These are phyloP conservation scores for Cladophialophora immunda DNA, from an alignment of 2,329 filamentous ascomycete genomes.

Conservation along the genomic window DNA sequence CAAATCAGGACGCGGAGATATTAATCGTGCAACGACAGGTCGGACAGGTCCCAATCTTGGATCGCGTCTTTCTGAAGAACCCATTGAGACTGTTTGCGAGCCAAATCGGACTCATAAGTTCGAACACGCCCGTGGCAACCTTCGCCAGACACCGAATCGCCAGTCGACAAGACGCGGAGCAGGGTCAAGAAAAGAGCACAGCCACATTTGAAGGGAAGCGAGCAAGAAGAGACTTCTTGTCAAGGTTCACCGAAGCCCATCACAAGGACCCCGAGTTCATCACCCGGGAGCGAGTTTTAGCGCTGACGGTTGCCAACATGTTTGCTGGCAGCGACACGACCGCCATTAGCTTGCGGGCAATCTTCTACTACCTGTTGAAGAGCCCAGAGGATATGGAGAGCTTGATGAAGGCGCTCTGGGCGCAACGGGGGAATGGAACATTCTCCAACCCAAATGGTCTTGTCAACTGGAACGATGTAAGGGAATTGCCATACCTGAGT, in stretches of 20 bases:
- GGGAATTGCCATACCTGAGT: conserved; percentile 43
- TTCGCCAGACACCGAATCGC: conserved; percentile 30
- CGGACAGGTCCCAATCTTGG: conserved; percentile 47
- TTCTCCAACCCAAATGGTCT: background rate
- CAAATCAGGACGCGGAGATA: conserved; percentile 5
- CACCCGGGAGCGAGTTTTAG: conserved; percentile 25
- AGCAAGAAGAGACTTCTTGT: conserved; percentile 40
- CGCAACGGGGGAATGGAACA: conserved; percentile 49
- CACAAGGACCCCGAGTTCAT: conserved; percentile 35
- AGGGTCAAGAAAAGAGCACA: conserved; percentile 11
- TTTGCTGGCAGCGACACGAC: conserved; percentile 82
- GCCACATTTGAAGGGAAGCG: conserved; percentile 5
- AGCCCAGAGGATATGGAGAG: conserved; percentile 55
- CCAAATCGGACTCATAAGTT: conserved; percentile 23
- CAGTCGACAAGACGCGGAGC: conserved; percentile 13
- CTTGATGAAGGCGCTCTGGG: conserved; percentile 23
- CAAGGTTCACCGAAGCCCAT: conserved; percentile 43
- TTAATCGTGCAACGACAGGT: conserved; percentile 31
- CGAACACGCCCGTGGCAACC: conserved; percentile 24
- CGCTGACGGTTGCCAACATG: conserved; percentile 32
- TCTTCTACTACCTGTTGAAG: conserved; percentile 78
- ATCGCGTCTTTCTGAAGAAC: conserved; percentile 39
- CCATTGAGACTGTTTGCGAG: conserved; percentile 27
- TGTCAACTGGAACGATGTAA: conserved; percentile 59
- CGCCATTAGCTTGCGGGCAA: conserved; percentile 73